Conservation (phyloP, 2,329 filamentous ascomycete species). For the Cytospora leucostoma region DNA sequence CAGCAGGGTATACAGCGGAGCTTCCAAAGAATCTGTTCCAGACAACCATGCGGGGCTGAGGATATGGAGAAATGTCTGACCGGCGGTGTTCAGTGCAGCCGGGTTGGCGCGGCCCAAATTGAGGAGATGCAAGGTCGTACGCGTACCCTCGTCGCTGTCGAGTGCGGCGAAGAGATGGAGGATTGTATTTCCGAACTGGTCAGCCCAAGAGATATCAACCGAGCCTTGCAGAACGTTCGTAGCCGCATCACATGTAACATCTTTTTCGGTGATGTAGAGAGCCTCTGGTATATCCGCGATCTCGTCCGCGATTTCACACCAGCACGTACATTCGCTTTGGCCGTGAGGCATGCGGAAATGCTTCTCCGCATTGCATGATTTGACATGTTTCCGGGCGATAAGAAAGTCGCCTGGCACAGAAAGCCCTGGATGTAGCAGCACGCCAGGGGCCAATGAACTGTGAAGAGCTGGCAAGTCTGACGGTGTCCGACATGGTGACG, state of each 20-base stretch:
- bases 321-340: conserved; percentile 32
- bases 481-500: conserved; percentile 17
- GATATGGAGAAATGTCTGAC: conserved; percentile 53
- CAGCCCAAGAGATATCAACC: conserved; percentile 29
- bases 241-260: conserved; percentile 35
- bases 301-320: conserved; percentile 38
- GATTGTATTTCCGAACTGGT: conserved; percentile 51
- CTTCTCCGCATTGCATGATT: conserved; percentile 14
- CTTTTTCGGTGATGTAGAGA: conserved; percentile 35
- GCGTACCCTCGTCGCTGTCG: conserved; percentile 30
- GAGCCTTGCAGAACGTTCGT: conserved; percentile 30
- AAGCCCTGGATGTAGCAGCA: conserved; percentile 31
- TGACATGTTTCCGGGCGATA: conserved; percentile 32
- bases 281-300: conserved; percentile 27
- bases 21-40: conserved; percentile 30
- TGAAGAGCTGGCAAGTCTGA: conserved; percentile 17
- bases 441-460: conserved; percentile 31
- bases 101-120: conserved; percentile 31
- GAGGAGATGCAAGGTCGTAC: conserved; percentile 33
- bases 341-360: conserved; percentile 22
- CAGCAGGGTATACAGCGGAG: conserved; percentile 35
- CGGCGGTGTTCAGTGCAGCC: conserved; percentile 44
- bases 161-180: conserved; percentile 49
- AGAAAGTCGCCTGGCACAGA: conserved; percentile 55
- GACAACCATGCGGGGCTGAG: conserved; percentile 41